Evolutionary conservation across 2,329 filamentous ascomycete species (phyloP).

Genomic region (Emydomyces testavorans): DNA sequence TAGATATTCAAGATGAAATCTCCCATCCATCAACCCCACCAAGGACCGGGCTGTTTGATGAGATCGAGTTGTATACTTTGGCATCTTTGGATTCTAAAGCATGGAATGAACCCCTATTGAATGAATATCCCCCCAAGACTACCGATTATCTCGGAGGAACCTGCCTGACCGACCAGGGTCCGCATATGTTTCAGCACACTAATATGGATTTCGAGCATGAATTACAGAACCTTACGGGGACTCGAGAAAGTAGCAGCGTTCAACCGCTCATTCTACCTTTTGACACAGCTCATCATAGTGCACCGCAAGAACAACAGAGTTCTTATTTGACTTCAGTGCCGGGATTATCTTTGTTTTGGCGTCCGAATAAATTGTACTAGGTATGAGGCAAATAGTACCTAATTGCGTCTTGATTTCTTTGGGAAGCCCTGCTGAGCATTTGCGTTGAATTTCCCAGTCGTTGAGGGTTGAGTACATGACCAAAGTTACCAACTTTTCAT

Average conservation of each 20-base stretch:
- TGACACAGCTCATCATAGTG: background rate
- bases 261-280: background rate
- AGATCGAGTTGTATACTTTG: background rate
- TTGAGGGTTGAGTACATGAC: too few relatives aligned
- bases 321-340: background rate
- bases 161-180: background rate
- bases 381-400: background rate
- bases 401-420: background rate
- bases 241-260: background rate
- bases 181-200: background rate
- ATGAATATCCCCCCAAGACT: background rate
- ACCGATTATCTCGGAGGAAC: background rate
- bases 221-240: background rate
- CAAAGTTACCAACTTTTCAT: too few relatives aligned
- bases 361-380: slow-evolving; percentile 14
- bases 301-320: background rate
- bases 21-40: background rate
- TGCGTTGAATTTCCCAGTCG: too few relatives aligned
- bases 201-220: background rate
- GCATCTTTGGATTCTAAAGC: background rate
- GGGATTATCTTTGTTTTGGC: slow-evolving; percentile 6
- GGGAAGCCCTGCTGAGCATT: background rate
- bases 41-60: background rate
- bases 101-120: background rate
- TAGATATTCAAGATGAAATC: background rate